phyloP scores from a whole-genome alignment of 164 flowering plant species.

The Aristolochia contorta region DNA sequence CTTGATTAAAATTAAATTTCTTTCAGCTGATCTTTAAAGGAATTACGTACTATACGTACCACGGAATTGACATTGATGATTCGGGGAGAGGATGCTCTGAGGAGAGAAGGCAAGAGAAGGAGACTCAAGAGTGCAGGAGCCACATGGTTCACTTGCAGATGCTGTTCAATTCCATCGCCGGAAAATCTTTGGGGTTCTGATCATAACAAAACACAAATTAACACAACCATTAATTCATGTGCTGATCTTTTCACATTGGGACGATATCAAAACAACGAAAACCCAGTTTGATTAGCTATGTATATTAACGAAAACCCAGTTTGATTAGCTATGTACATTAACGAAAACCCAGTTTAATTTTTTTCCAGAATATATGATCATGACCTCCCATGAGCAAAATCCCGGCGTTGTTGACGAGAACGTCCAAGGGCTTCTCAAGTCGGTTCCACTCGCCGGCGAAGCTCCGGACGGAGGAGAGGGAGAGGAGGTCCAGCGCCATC shows the following conservation, averaged over 20 bases:
- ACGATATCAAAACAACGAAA: too few relatives aligned
- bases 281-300: neutral
- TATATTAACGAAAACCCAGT: neutral
- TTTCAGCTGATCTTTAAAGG: too few relatives aligned
- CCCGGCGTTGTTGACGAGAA: conserved; percentile 33
- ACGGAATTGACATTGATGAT: conserved; percentile 29
- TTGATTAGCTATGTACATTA: neutral
- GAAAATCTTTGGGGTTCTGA: conserved; percentile 24
- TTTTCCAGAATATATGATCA: too few relatives aligned
- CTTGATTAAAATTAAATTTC: too few relatives aligned
- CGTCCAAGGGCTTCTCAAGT: conserved; percentile 16
- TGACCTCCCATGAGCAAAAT: conserved; percentile 20
- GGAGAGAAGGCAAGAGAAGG: conserved; percentile 25
- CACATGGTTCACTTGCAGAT: conserved; percentile 29
- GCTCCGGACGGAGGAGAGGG: conserved; percentile 20
- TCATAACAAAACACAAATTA: neutral
- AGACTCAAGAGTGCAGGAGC: conserved; percentile 25
- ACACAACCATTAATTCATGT: too few relatives aligned
- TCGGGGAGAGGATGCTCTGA: conserved; percentile 19
- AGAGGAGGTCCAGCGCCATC: conserved; percentile 29
- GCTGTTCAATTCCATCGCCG: conserved; percentile 22
- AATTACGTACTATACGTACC: conserved; percentile 18
- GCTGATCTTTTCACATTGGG: too few relatives aligned
- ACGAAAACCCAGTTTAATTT: neutral
- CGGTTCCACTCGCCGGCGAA: conserved; percentile 24